phyloP scores from a whole-genome alignment of 306 rosid genomes.

The Canavalia ensiformis region DNA sequence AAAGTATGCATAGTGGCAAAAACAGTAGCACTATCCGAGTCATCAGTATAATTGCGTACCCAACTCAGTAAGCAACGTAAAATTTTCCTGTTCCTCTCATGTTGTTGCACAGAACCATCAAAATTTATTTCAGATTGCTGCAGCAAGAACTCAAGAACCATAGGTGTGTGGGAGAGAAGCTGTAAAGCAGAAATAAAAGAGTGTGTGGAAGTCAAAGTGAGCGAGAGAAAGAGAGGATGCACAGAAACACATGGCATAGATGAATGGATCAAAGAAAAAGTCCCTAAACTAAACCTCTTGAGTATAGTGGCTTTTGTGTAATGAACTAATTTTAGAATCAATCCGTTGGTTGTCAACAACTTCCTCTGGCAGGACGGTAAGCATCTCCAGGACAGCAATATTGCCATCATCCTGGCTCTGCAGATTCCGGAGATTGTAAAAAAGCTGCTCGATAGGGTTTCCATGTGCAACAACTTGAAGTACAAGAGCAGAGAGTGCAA shows the following conservation, averaged over 20 bases:
- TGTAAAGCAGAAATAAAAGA: conserved; percentile 50
- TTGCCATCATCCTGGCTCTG: conserved; percentile 78
- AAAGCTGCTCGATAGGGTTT: conserved; percentile 89
- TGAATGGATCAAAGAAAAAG: conserved; percentile 44
- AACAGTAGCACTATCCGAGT: conserved; percentile 34
- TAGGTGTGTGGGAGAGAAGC: conserved; percentile 85
- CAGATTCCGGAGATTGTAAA: conserved; percentile 89
- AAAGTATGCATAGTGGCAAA: conserved; percentile 22
- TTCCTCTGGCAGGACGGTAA: conserved; percentile 96
- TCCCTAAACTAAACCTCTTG: conserved; percentile 77
- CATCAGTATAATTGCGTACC: conserved; percentile 61
- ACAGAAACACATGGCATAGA: conserved; percentile 18
- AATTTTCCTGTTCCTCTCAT: conserved; percentile 82
- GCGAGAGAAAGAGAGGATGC: conserved; percentile 25
- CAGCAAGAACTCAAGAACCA: conserved; percentile 89
- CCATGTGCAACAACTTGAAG: conserved; percentile 84
- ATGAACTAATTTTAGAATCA: conserved; percentile 68
- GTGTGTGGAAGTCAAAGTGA: conserved; percentile 21
- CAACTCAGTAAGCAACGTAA: conserved; percentile 97
- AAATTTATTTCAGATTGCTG: conserved; percentile 76
- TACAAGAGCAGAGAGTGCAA: conserved; percentile 90
- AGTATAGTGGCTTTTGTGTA: conserved; percentile 73
- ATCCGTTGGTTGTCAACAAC: conserved; percentile 71
- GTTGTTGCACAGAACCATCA: conserved; percentile 73
- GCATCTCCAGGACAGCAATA: conserved; percentile 94